Evolutionary conservation across 2,329 filamentous ascomycete genomes (phyloP).

Genomic region (Huntiella savannae): DNA sequence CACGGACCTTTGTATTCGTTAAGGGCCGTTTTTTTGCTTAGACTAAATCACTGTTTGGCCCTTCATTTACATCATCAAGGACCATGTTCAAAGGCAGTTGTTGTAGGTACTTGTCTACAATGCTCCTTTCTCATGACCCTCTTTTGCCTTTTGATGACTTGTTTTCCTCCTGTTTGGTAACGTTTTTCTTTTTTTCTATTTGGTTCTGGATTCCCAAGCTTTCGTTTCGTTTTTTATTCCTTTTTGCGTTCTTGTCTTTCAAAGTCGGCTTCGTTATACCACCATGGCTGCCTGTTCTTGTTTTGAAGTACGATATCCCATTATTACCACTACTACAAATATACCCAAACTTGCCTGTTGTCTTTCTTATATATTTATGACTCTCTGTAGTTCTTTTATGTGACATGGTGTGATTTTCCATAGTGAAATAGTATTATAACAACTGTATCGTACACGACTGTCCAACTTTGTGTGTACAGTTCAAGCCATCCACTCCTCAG

Average conservation of each 20-base stretch:
- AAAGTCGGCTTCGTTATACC: background rate
- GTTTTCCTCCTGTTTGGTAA: background rate
- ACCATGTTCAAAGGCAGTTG: no score
- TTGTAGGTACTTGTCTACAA: no score
- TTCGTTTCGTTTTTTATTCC: conserved; percentile 1
- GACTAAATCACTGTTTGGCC: background rate
- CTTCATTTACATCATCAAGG: no score
- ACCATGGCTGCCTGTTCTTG: background rate
- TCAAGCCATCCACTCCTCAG: no score
- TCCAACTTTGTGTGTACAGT: no score
- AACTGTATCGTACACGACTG: no score
- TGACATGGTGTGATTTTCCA: no score
- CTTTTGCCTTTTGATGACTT: background rate
- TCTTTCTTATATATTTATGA: conserved; percentile 13
- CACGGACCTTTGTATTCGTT: no score
- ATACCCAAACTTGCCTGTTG: conserved; percentile 9
- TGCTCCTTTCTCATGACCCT: no score
- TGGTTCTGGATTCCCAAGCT: background rate
- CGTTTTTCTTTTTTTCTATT: background rate
- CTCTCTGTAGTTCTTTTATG: conserved; percentile 5
- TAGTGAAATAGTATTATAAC: no score
- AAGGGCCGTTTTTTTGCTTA: background rate
- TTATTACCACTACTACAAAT: conserved; percentile 1
- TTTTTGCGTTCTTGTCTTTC: conserved; percentile 1
- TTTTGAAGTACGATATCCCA: conserved; percentile 4